Evolutionary conservation across 2,329 filamentous ascomycete genomes (phyloP).

Genomic region (Cytospora piceicola): DNA sequence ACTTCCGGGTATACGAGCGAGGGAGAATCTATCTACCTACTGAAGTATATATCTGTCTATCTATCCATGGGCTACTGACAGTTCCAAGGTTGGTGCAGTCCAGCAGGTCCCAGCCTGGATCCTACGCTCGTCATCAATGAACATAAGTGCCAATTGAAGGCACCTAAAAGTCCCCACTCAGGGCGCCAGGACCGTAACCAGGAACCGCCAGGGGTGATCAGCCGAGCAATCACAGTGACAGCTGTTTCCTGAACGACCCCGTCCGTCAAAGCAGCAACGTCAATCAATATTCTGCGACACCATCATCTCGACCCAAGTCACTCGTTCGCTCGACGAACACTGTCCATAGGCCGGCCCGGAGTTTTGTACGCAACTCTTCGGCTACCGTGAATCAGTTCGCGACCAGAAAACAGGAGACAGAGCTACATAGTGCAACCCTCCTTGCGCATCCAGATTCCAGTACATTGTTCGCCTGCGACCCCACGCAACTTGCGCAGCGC

Average conservation of each 20-base stretch:
- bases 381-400: not conserved
- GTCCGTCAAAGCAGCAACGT: slow-evolving; percentile 6
- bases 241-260: slow-evolving; percentile 9
- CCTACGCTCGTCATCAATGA: not conserved
- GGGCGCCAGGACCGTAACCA: not conserved
- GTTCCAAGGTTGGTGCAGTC: too few relatives aligned
- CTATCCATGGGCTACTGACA: too few relatives aligned
- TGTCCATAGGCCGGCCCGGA: not conserved
- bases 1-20: slow-evolving; percentile 6
- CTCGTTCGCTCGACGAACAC: not conserved
- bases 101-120: too few relatives aligned
- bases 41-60: too few relatives aligned
- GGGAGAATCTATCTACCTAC: not conserved
- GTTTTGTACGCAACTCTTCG: not conserved
- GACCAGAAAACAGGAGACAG: not conserved
- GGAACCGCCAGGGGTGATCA: not conserved
- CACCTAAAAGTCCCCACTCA: not conserved
- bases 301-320: not conserved
- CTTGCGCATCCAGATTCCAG: not conserved
- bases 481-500: slow-evolving; percentile 12
- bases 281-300: not conserved
- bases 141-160: not conserved
- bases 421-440: not conserved
- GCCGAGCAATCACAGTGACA: not conserved
- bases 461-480: slow-evolving; percentile 18